phyloP scores from a whole-genome alignment of 257 asterid species.

The Solanum ossicruentum region DNA sequence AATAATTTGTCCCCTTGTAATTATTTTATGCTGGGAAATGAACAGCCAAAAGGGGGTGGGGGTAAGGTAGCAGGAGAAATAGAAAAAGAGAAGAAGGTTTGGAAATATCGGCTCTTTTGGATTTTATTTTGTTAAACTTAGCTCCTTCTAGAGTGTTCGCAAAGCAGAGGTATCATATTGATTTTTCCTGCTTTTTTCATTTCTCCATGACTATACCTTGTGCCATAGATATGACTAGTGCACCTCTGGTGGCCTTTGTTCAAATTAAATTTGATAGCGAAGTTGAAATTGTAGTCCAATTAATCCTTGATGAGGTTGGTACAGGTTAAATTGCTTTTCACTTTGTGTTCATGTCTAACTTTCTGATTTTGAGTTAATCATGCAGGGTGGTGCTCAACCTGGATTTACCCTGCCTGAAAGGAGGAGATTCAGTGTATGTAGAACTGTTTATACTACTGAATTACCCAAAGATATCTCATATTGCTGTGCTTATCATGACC shows the following conservation, averaged over 20 bases:
- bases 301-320: not conserved
- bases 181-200: not conserved
- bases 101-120: not conserved
- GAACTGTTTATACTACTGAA: not conserved
- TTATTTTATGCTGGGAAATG: not conserved
- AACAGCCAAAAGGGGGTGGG: not conserved
- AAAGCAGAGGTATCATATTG: not conserved
- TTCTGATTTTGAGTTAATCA: not conserved
- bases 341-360: not conserved
- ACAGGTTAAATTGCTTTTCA: not conserved
- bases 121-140: not conserved
- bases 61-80: not conserved
- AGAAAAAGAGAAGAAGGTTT: not conserved
- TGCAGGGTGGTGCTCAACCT: slow-evolving; percentile 90
- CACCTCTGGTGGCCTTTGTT: not conserved
- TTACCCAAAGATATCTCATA: not conserved
- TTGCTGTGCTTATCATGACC: not conserved
- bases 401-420: slow-evolving; percentile 84
- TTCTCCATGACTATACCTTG: not conserved
- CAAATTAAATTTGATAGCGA: not conserved
- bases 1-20: not conserved
- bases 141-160: not conserved
- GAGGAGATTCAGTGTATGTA: slow-evolving; percentile 63
- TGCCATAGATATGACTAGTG: not conserved
- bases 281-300: not conserved